These are phyloP conservation scores for Centrapalus pauciflorus DNA, from an alignment of 129 eudicot genomes.

Conservation along the genomic window DNA sequence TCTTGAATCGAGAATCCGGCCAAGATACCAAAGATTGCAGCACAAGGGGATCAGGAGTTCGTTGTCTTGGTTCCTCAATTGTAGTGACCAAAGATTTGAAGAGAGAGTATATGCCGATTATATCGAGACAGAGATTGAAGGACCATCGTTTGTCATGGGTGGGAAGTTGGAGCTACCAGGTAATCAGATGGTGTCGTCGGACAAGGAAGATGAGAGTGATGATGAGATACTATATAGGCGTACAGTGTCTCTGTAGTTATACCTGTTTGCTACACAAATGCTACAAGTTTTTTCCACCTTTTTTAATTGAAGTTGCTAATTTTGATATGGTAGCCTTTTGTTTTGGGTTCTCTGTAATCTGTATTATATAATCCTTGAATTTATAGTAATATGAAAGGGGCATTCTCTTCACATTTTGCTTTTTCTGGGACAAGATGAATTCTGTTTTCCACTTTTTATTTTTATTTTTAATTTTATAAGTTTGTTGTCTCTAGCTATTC, in stretches of 20 bases:
- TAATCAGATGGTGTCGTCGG: conserved; percentile 41
- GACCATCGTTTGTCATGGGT: conserved; percentile 60
- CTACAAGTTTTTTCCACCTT: neutral
- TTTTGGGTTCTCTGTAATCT: too few relatives aligned
- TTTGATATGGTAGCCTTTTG: too few relatives aligned
- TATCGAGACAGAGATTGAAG: conserved; percentile 46
- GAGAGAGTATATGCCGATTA: conserved; percentile 55
- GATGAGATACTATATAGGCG: conserved; percentile 69
- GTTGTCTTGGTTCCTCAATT: conserved; percentile 52
- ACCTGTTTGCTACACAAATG: conserved; percentile 9
- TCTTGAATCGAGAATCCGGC: conserved; percentile 65
- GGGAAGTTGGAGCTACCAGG: conserved; percentile 61
- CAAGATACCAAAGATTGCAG: conserved; percentile 48
- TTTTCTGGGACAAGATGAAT: too few relatives aligned
- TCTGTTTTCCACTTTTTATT: too few relatives aligned
- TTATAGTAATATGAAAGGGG: too few relatives aligned
- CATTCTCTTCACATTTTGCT: too few relatives aligned
- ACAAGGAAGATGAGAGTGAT: conserved; percentile 65
- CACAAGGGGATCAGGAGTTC: conserved; percentile 58
- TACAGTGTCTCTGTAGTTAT: conserved; percentile 53
- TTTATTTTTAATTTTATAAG: too few relatives aligned
- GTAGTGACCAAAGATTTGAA: conserved; percentile 70
- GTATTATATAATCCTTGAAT: too few relatives aligned
- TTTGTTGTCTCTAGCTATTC: too few relatives aligned
- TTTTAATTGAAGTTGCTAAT: conserved; percentile 7